Evolutionary conservation across 2,329 filamentous ascomycete species (phyloP).

Genomic region (Xylariaceae sp.): DNA sequence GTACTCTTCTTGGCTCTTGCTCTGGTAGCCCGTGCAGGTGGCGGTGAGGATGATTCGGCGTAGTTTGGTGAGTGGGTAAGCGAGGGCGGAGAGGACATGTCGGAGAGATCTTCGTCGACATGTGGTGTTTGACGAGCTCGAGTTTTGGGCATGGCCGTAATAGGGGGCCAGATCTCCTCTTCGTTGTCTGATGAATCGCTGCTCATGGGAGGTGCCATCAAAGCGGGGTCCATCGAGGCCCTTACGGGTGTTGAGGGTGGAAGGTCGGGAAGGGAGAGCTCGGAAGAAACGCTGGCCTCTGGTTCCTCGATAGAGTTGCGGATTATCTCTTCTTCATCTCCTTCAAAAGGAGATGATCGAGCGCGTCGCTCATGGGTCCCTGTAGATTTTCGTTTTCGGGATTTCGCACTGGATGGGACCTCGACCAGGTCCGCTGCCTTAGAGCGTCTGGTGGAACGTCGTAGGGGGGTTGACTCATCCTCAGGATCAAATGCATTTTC

Average conservation of each 20-base stretch:
- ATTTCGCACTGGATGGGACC: constrained; percentile 34
- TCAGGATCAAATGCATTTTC: constrained; percentile 59
- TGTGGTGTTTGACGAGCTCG: constrained; percentile 38
- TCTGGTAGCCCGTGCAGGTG: constrained; percentile 26
- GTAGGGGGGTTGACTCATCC: constrained; percentile 66
- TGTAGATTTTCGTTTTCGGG: constrained; percentile 57
- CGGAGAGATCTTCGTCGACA: constrained; percentile 44
- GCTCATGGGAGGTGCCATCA: constrained; percentile 55
- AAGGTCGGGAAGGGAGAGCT: constrained; percentile 17
- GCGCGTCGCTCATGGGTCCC: constrained; percentile 39
- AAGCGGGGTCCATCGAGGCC: constrained; percentile 41
- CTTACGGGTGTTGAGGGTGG: constrained; percentile 38
- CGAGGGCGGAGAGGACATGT: constrained; percentile 63
- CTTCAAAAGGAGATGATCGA: constrained; percentile 36
- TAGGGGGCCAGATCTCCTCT: constrained; percentile 49
- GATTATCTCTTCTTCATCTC: constrained; percentile 11
- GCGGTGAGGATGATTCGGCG: constrained; percentile 30
- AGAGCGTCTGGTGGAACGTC: constrained; percentile 43
- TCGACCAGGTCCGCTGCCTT: constrained; percentile 22
- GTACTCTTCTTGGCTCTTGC: constrained; percentile 33
- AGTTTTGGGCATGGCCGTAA: constrained; percentile 49
- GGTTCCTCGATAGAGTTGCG: constrained; percentile 24
- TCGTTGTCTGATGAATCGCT: constrained; percentile 47
- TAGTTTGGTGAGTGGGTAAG: constrained; percentile 65
- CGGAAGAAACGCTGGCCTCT: constrained; percentile 24